A percentile compares a stretch with the other conserved stretches of the same genome.
Conservation (phyloP, 768 basidiomycete genomes). For the Collybiopsis luxurians region DNA sequence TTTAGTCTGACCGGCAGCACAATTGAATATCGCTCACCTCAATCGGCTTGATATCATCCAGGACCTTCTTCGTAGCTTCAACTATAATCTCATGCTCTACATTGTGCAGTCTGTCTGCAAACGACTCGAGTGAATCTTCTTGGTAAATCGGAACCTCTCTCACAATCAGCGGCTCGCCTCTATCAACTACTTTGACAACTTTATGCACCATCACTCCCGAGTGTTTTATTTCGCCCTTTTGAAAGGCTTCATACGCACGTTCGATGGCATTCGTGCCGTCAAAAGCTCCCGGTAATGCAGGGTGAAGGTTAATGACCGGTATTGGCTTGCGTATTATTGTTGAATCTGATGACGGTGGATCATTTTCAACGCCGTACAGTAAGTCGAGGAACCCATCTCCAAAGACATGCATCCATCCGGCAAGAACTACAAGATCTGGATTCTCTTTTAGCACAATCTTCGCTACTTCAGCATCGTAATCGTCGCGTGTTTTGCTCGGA, state of each 20-base stretch:
- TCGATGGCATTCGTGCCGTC: conserved; percentile 92
- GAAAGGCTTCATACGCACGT: conserved; percentile 86
- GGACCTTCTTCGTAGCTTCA: conserved; percentile 68
- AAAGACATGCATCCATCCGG: conserved; percentile 99
- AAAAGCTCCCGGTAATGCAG: conserved; percentile 94
- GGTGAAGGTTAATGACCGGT: conserved; percentile 95
- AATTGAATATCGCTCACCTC: conserved; percentile 11
- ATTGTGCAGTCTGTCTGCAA: conserved; percentile 75
- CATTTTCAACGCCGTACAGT: conserved; percentile 43
- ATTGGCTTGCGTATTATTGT: conserved; percentile 32
- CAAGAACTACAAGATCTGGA: conserved; percentile 91
- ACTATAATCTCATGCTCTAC: conserved; percentile 93
- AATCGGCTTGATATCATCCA: conserved; percentile 48
- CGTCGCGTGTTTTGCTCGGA: conserved; percentile 69
- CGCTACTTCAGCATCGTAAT: conserved; percentile 86
- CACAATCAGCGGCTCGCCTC: conserved; percentile 84
- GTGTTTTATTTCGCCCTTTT: conserved; percentile 71
- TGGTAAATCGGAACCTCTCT: conserved; percentile 69
- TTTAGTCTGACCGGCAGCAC: too few species aligned
- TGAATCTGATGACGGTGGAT: conserved; percentile 25
- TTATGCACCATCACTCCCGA: conserved; percentile 93
- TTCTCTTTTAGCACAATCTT: conserved; percentile 53
- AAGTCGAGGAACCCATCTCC: conserved; percentile 77
- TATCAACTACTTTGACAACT: conserved; percentile 91
- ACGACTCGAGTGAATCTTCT: conserved; percentile 69